Conservation (phyloP, 2,329 filamentous ascomycete genomes). For the Penicillium thymicola region DNA sequence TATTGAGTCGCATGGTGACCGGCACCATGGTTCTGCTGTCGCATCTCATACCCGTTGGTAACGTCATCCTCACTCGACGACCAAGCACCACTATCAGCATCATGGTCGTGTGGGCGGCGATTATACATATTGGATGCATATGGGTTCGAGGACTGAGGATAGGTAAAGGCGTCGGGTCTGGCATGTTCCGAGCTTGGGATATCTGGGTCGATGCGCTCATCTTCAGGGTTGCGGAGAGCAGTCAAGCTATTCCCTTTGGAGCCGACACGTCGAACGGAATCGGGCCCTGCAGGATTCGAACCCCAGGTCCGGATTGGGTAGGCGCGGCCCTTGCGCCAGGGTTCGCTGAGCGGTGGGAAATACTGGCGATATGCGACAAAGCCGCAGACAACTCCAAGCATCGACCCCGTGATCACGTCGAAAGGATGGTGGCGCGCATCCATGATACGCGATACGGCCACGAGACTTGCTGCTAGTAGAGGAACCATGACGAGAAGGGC, state of each 20-base stretch:
- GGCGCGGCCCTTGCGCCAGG: slow-evolving; percentile 57
- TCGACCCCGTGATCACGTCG: slow-evolving; percentile 56
- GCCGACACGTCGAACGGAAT: slow-evolving; percentile 3
- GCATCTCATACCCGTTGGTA: slow-evolving; percentile 38
- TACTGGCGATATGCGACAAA: slow-evolving; percentile 57
- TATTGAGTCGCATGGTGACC: slow-evolving; percentile 21
- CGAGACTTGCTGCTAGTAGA: slow-evolving; percentile 52
- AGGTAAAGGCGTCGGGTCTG: slow-evolving; percentile 14
- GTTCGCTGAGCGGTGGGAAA: slow-evolving; percentile 55
- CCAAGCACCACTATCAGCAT: slow-evolving; percentile 28
- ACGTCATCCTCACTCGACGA: slow-evolving; percentile 40
- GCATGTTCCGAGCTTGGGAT: slow-evolving; percentile 1
- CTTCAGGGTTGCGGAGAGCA: slow-evolving; percentile 33
- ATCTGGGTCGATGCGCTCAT: slow-evolving; percentile 22
- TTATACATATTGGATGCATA: slow-evolving; percentile 25
- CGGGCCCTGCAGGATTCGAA: slow-evolving; percentile 38
- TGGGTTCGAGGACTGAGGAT: slow-evolving; percentile 23
- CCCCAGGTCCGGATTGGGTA: slow-evolving; percentile 59
- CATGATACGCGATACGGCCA: slow-evolving; percentile 59
- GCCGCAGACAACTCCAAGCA: slow-evolving; percentile 52
- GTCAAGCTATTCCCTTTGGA: slow-evolving; percentile 19
- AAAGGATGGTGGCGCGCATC: slow-evolving; percentile 61
- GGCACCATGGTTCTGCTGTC: slow-evolving; percentile 25
- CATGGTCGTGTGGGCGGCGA: slow-evolving; percentile 30
- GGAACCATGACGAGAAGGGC: slow-evolving; percentile 54